Evolutionary conservation across 352 stramenopile species (phyloP).

Genomic region (Phytophthora tubulina): DNA sequence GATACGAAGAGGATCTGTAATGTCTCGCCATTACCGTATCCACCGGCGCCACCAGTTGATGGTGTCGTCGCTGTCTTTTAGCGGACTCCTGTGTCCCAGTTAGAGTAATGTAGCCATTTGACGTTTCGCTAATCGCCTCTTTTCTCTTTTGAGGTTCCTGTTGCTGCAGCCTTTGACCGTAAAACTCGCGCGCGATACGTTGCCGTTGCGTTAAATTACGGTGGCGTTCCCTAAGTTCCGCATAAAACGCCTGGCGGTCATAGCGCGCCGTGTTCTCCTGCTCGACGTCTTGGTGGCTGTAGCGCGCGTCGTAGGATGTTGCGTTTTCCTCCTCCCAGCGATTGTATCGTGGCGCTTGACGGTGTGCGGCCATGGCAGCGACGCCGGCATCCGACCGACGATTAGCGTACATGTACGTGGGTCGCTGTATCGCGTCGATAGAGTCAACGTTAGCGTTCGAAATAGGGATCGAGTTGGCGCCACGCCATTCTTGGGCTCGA

Average conservation of each 20-base stretch:
- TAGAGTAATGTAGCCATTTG: slow-evolving; percentile 1
- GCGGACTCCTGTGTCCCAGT: neutral
- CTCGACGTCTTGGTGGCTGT: slow-evolving; percentile 1
- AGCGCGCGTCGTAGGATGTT: slow-evolving; percentile 2
- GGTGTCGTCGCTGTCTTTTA: neutral
- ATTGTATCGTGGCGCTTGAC: slow-evolving; percentile 16
- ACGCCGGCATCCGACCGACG: neutral
- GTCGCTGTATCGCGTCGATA: too few relatives aligned
- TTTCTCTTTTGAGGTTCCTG: neutral
- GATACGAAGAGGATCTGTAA: neutral
- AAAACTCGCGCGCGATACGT: slow-evolving; percentile 22
- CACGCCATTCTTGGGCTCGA: slow-evolving; percentile 33
- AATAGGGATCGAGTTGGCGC: neutral
- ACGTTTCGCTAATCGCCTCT: neutral
- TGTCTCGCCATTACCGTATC: neutral
- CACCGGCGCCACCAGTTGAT: too few relatives aligned
- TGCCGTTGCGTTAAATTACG: slow-evolving; percentile 32
- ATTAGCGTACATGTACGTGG: neutral
- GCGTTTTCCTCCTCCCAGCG: neutral
- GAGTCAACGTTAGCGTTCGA: neutral
- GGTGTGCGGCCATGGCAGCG: neutral
- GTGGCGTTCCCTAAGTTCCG: slow-evolving; percentile 34
- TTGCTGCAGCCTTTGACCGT: slow-evolving; percentile 6
- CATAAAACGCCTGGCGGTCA: slow-evolving; percentile 30
- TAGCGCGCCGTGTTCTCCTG: neutral